A percentile compares a stretch with the other conserved stretches of the same genome.
Conservation (phyloP, 441 rosid genomes). For the Eutrema salsugineum region DNA sequence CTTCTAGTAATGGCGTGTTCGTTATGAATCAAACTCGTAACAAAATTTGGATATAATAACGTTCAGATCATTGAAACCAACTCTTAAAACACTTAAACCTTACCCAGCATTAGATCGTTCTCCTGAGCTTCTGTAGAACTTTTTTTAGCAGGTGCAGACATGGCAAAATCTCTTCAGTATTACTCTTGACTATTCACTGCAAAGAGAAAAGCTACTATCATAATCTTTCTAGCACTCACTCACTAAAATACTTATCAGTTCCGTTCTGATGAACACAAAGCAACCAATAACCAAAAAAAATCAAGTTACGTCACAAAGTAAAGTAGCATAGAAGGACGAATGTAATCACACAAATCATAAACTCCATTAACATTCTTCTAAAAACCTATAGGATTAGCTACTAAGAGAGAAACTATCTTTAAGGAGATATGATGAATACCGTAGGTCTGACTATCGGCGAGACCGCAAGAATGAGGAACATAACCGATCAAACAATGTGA, state of each 20-base stretch:
- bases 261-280: background rate
- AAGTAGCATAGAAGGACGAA: background rate
- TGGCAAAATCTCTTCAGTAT: conserved; percentile 30
- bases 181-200: conserved; percentile 15
- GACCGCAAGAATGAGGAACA: background rate
- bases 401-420: background rate
- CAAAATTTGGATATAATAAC: background rate
- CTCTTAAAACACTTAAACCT: background rate
- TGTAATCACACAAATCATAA: background rate
- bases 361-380: background rate
- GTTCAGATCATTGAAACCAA: background rate
- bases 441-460: background rate
- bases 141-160: conserved; percentile 56
- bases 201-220: conserved; percentile 1
- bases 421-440: background rate
- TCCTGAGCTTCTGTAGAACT: conserved; percentile 43
- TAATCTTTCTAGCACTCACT: background rate
- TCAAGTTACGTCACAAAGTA: conserved; percentile 2
- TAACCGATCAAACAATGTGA: conserved; percentile 6
- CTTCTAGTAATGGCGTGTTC: background rate
- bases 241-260: background rate
- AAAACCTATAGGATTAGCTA: background rate
- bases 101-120: conserved; percentile 60
- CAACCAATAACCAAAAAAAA: background rate
- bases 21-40: background rate